Evolutionary conservation across 2,329 filamentous ascomycete genomes (phyloP), one percentile per base, ranked within the genome.

Genomic region (Pseudogymnoascus sp.): DNA sequence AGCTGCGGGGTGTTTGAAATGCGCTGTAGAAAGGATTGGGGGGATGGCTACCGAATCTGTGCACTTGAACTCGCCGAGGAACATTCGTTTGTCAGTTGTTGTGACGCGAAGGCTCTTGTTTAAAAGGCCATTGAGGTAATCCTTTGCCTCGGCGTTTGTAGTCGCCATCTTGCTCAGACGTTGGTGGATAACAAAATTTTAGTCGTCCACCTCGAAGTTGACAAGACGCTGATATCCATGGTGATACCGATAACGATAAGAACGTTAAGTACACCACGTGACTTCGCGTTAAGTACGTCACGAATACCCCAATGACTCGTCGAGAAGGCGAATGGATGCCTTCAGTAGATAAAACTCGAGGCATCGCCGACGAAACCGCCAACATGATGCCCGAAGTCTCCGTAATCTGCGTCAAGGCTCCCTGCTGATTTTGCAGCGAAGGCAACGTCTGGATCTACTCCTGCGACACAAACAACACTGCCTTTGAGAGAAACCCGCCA

Each of bases 11-110:
- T 62, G n/a, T 4, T 4, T 18, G n/a, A 40, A 4, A 59, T 60
- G 11, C 64, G 47, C 23, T 60, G 61, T 21, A 14, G 31, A 23
- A 16, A 57, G 11, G 21, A 26, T n/a, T 34, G 59, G 14, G 14
- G 10, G 26, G 57, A 31, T 26, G 23, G 64, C 45, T 78, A 96
- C 92, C 65, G 89, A 86, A 79, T 99, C 95, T 31, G 93, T 97
- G 79, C 95, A 99, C 77, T 96, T 97, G 77, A 99, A 90, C 67
- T 86, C 83, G 18, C 95, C 95, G 63, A 92, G 85, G 75, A 97
- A 99, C 74, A 96, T 86, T 65, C 95, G 90, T 14, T 85, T 86
- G 73, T 97, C 93, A 4, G 86, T 90, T 12, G 89, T 90, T 70
- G 89, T 84, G 63, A 97, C 79, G 64, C 92, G 87, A 36, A 97